Base-by-base conservation (phyloP, 164 flowering plant genomes). In the Chimonanthus praecox region DNA sequence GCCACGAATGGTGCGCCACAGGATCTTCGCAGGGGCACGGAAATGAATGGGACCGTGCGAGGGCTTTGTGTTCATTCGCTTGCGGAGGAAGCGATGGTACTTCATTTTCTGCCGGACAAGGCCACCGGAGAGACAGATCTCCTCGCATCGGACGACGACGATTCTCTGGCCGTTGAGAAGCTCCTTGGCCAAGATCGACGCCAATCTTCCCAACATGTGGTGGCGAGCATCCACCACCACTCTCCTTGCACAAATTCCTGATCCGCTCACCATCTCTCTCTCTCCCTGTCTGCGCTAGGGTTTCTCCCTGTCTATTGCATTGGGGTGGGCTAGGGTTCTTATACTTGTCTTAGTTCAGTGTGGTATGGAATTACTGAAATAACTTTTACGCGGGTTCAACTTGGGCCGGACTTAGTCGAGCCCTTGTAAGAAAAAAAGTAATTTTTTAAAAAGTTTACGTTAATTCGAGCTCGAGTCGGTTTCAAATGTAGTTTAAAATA, bases 31-130 rank as follows among this genome's bases (percentile, higher is more conserved):
- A 3, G 97, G 98, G 47, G 97, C 91, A 7, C 95, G 86, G 89
- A 93, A 93, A 70, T 93, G 98, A 68, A 91, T 88, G 58, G 98
- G 98, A 15, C 98, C 98, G 67, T 91, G 98, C 71, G 97, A 91
- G 13, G 98, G 98, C 68, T 93, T 90, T 63, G 97, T 91, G 85
- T 90, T 91, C 97, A 91, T 93, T 44, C 97, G 76, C 90, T 91
- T 90, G 15, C 97, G 79, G 33, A 88, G 83, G 78, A 93, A 93
- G 48, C 97, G 69, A 47, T 83, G 80, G 77, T 87, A 93, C 91
- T 91, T 93, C 96, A 91, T 91, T 78, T 93, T 93, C 91, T 91
- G 94, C 11, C 98, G 77, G 10, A 91, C 92, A 5, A 93, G 85
- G 0, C 97, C 98, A 3, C 97, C 97, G 7, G 97, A 91, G 15